Evolutionary conservation across 768 basidiomycete genomes (phyloP).

Genomic region (Boletellus ananiceps): DNA sequence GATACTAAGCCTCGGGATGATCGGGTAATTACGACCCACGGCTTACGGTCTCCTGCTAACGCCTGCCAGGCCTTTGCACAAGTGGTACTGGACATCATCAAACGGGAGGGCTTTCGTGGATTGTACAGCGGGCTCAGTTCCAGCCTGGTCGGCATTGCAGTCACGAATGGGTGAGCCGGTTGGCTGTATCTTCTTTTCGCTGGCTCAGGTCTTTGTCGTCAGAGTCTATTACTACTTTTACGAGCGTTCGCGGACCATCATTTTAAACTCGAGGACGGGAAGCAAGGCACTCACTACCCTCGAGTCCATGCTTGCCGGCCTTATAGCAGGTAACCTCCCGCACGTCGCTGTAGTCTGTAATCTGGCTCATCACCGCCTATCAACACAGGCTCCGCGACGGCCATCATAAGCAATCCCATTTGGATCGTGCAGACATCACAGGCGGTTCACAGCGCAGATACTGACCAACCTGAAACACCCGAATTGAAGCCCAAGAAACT

Average conservation of each 20-base stretch:
- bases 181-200: background rate
- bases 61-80: slow-evolving; percentile 53
- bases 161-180: slow-evolving; percentile 79
- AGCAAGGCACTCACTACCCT: slow-evolving; percentile 71
- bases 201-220: background rate
- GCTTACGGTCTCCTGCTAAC: background rate
- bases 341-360: background rate
- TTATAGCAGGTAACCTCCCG: slow-evolving; percentile 67
- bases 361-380: background rate
- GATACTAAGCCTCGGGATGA: slow-evolving; percentile 69
- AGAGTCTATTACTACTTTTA: slow-evolving; percentile 95
- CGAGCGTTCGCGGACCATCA: slow-evolving; percentile 57
- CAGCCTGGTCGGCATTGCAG: slow-evolving; percentile 82
- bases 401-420: slow-evolving; percentile 87
- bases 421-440: slow-evolving; percentile 97
- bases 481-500: slow-evolving; percentile 51
- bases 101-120: slow-evolving; percentile 78
- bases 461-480: slow-evolving; percentile 25
- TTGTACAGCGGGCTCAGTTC: slow-evolving; percentile 86
- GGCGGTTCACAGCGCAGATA: slow-evolving; percentile 56
- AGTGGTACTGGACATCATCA: slow-evolving; percentile 69
- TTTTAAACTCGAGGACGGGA: slow-evolving; percentile 52
- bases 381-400: slow-evolving; percentile 74
- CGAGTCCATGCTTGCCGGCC: slow-evolving; percentile 87
- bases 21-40: slow-evolving; percentile 46